Conservation (phyloP, 345 rosid genomes). For the Sisymbrium irio region DNA sequence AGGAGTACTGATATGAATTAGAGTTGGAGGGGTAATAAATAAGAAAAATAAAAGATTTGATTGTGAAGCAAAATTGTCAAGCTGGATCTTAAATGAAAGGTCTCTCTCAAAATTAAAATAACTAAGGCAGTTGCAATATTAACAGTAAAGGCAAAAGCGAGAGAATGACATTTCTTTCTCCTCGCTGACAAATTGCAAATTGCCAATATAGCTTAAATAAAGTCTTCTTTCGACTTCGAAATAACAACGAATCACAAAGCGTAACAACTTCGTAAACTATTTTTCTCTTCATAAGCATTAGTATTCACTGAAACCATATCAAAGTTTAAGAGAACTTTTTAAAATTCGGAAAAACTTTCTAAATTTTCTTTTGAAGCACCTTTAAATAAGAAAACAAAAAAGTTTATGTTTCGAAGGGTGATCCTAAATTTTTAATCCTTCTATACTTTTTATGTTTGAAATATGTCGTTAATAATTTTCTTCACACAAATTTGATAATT, state of each 20-base stretch:
- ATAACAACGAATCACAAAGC: background rate
- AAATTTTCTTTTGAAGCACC: no score
- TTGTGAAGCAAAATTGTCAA: conserved; percentile 27
- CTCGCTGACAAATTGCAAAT: background rate
- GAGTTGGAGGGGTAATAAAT: conserved; percentile 13
- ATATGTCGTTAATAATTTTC: no score
- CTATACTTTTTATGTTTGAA: no score
- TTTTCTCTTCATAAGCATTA: background rate
- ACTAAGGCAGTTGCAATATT: conserved; percentile 25
- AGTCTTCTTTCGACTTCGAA: background rate
- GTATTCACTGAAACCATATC: no score
- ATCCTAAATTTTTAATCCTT: no score
- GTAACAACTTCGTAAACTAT: no score
- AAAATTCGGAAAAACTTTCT: no score
- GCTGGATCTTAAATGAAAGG: conserved; percentile 38
- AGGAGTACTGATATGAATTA: background rate
- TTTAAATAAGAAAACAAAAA: no score
- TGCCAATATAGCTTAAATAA: background rate
- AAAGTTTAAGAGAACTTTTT: no score
- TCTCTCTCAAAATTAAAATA: conserved; percentile 32
- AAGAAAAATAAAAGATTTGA: conserved; percentile 1
- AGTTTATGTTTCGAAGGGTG: no score
- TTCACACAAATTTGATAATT: no score
- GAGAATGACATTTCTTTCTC: conserved; percentile 21
- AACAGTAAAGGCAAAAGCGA: conserved; percentile 23